Evolutionary conservation across 768 basidiomycete species (phyloP), one percentile per base, ranked within the genome.

Genomic region (Leccinellum luteum): DNA sequence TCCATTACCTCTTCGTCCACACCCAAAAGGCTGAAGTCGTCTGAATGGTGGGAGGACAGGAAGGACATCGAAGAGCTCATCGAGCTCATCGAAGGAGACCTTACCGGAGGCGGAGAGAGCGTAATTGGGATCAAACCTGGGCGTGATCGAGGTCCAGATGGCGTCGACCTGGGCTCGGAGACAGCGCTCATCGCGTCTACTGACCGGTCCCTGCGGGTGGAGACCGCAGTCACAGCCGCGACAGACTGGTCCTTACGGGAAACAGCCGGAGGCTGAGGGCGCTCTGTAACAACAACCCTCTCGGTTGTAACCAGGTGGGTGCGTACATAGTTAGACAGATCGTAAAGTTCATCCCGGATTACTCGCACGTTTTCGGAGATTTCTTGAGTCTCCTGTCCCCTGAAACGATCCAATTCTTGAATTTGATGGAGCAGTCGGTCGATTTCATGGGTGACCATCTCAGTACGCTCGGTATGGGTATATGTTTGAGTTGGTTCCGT

Each of bases 31-130:
- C 74, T 73, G 34, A 77, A 73, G 61, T 90, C 90, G 55, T 93
- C 90, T 0, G 91, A 92, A 60, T 92, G 86, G 59, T 89, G 87
- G 17, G 81, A 83, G 4, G 81, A 81, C 50, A 84, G 61, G 65
- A 78, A 84, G 0, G 81, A 83, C 55, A 66, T 60, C 6, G 60
- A 64, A 12, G 75, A 76, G 15, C 58, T 66, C 43, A 69, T 49
- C 6, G 77, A 77, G 34, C 70, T 73, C 4, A 77, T 73, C 3
- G 83, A 79, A 4, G 74, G 69, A 13, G 77, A 69, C 15, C 76
- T 70, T 13, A 60, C 35, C 15, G 77, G 74, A 3, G 83, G 83
- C 3, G 82, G 80, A 3, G 81, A 69, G 43, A 82, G 57, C 4
- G 72, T 34, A 28, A 77, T 75, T 12, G 76, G 69, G 25, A 72